These are phyloP conservation scores for Hanseniaspora guilliermondii DNA, from an alignment of 805 yeast species.

Conservation along the genomic window DNA sequence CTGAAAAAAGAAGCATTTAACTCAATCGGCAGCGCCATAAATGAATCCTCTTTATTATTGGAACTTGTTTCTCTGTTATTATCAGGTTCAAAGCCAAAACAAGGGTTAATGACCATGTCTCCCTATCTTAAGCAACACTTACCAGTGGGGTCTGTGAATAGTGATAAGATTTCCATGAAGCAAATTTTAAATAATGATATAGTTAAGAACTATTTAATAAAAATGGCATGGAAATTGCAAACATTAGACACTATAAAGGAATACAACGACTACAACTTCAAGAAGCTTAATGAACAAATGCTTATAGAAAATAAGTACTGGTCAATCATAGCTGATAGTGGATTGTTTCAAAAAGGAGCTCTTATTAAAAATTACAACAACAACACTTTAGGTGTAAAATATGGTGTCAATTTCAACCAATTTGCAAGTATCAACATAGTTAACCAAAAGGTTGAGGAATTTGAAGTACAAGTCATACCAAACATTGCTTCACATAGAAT, in stretches of 20 bases:
- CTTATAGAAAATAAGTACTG: slow-evolving; percentile 46
- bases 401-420: slow-evolving; percentile 35
- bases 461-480: slow-evolving; percentile 3
- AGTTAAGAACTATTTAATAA: slow-evolving; percentile 23
- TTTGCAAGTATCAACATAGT: neutral
- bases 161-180: slow-evolving; percentile 26
- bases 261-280: slow-evolving; percentile 40
- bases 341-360: neutral
- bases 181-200: slow-evolving; percentile 19
- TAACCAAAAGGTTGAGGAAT: neutral
- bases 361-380: slow-evolving; percentile 35
- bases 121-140: slow-evolving; percentile 64
- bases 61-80: slow-evolving; percentile 78
- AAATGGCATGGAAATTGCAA: slow-evolving; percentile 71
- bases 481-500: slow-evolving; percentile 6
- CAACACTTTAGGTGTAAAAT: slow-evolving; percentile 60
- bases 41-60: slow-evolving; percentile 76
- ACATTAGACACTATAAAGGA: slow-evolving; percentile 46
- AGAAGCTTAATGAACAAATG: slow-evolving; percentile 42
- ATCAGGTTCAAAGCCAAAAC: slow-evolving; percentile 70
- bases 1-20: slow-evolving; percentile 43
- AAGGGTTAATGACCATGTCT: slow-evolving; percentile 79
- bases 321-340: slow-evolving; percentile 33
- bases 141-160: slow-evolving; percentile 60
- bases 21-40: slow-evolving; percentile 54